Percentiles rank a stretch among this genome's conserved stretches.
These are phyloP conservation scores for Taphrina betulina DNA, from an alignment of 1,139 yeast species.

Conservation along the genomic window DNA sequence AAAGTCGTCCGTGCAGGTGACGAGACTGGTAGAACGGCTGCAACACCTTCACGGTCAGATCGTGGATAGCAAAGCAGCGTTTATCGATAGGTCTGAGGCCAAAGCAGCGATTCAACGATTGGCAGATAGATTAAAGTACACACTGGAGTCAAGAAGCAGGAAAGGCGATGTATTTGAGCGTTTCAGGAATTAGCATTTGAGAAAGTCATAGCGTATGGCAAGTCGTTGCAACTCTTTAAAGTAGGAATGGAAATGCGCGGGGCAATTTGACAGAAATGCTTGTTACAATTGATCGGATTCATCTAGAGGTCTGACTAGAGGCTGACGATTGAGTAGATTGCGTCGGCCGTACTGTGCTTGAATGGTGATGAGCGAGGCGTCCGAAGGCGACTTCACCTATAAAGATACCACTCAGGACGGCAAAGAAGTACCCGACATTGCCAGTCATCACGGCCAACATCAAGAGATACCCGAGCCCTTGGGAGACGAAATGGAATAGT, in stretches of 20 bases:
- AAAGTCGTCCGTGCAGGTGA: neutral
- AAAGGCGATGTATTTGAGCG: constrained; percentile 1
- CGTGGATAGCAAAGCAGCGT: constrained; percentile 29
- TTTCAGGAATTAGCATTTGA: too few species aligned
- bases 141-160: neutral
- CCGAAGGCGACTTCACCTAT: constrained; percentile 41
- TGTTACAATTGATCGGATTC: too few species aligned
- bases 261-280: too few species aligned
- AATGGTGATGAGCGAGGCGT: too few species aligned
- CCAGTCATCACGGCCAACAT: constrained; percentile 43
- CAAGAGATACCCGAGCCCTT: constrained; percentile 40
- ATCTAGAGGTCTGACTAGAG: too few species aligned
- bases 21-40: neutral
- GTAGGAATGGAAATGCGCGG: too few species aligned
- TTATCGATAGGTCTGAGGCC: constrained; percentile 23
- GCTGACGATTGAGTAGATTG: too few species aligned
- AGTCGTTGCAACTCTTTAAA: too few species aligned
- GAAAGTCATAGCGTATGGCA: too few species aligned
- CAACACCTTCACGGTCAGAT: constrained; percentile 27
- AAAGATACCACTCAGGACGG: constrained; percentile 40
- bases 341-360: too few species aligned
- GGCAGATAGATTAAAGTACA: constrained; percentile 6
- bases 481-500: constrained; percentile 36
- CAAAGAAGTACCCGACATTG: constrained; percentile 41
- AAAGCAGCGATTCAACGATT: constrained; percentile 21